Conservation (phyloP, 2,329 filamentous ascomycete genomes). For the Alternaria brassicicola region DNA sequence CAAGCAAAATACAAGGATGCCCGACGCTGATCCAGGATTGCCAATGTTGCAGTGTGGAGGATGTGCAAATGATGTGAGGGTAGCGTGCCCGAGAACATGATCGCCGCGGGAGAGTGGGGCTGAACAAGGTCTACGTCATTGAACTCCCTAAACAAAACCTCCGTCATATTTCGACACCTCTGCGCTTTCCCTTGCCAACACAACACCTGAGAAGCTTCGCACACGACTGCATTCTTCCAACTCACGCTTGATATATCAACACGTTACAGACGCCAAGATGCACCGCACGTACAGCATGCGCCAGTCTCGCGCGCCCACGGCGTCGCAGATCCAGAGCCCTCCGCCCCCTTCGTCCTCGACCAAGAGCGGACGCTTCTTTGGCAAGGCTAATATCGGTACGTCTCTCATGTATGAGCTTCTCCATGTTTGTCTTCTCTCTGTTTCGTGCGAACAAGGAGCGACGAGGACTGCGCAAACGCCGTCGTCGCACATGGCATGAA, state of each 20-base stretch:
- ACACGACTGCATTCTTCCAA: neutral
- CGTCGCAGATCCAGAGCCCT: slow-evolving; percentile 88
- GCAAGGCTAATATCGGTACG: slow-evolving; percentile 83
- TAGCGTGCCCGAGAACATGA: slow-evolving; percentile 17
- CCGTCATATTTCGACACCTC: slow-evolving; percentile 17
- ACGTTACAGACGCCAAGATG: slow-evolving; percentile 61
- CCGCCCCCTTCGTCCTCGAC: slow-evolving; percentile 90
- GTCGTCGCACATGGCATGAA: neutral
- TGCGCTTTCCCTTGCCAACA: slow-evolving; percentile 16
- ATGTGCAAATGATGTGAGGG: slow-evolving; percentile 15
- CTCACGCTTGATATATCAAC: neutral
- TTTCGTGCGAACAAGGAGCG: neutral
- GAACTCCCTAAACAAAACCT: slow-evolving; percentile 32
- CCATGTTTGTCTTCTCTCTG: neutral
- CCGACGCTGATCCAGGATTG: neutral
- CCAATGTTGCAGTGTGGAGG: slow-evolving; percentile 17
- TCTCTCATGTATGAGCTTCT: neutral
- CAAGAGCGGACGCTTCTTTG: slow-evolving; percentile 88
- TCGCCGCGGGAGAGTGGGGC: slow-evolving; percentile 12
- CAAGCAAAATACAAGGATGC: neutral
- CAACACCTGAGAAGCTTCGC: slow-evolving; percentile 7
- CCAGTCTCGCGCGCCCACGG: slow-evolving; percentile 93
- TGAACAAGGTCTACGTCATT: slow-evolving; percentile 26
- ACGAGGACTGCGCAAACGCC: neutral
- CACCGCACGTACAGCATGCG: slow-evolving; percentile 91